Conservation (phyloP, 192 early-diverging fungal genomes). For the Rhizoclosmatium sp. region DNA sequence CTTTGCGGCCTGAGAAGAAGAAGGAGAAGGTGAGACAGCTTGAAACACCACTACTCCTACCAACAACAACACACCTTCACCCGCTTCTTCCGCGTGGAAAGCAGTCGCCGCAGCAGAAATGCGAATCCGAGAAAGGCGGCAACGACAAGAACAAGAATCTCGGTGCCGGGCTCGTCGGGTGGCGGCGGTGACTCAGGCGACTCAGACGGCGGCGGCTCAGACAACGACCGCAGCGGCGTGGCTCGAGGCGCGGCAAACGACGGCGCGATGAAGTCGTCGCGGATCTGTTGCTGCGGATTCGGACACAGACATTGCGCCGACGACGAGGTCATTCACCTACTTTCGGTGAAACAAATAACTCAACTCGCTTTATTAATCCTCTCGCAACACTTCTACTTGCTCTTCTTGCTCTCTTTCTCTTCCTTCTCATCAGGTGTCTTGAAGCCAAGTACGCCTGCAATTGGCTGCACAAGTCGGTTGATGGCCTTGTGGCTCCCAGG, state of each 20-base stretch:
- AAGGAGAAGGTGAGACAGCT: no score
- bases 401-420: background rate
- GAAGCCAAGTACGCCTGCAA: background rate
- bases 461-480: background rate
- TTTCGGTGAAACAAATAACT: background rate
- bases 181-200: no score
- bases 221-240: no score
- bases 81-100: no score
- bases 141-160: background rate
- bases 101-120: background rate
- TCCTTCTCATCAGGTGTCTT: background rate
- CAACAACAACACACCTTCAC: background rate
- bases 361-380: background rate
- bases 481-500: background rate
- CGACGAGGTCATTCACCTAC: background rate
- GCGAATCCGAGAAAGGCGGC: background rate
- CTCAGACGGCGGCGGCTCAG: no score
- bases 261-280: no score
- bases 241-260: no score
- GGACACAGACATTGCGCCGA: background rate
- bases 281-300: background rate
- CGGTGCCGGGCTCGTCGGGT: background rate
- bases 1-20: background rate
- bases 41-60: background rate
- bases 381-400: no score